phyloP scores from a whole-genome alignment of 495 filamentous ascomycete genomes.

The Saxophila tyrrhenica region DNA sequence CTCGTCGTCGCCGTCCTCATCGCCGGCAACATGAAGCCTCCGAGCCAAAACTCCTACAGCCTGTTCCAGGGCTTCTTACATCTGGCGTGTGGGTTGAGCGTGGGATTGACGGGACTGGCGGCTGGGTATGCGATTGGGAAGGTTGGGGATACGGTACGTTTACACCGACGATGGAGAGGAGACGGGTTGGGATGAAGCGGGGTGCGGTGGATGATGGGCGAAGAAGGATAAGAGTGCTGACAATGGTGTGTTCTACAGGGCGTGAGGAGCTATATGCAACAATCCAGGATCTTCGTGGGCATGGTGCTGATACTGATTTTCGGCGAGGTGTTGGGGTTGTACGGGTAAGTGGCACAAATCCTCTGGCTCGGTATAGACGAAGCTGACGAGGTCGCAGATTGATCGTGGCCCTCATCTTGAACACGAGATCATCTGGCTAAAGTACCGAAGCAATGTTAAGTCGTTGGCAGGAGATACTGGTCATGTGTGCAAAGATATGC shows the following conservation, averaged over 20 bases:
- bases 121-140: constrained; percentile 94
- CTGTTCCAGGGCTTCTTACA: constrained; percentile 92
- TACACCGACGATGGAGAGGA: background rate
- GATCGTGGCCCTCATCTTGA: constrained; percentile 35
- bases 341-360: constrained; percentile 54
- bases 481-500: background rate
- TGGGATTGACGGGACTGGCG: constrained; percentile 85
- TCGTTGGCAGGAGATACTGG: background rate
- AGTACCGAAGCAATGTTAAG: background rate
- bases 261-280: constrained; percentile 87
- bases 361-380: background rate
- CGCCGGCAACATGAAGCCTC: constrained; percentile 65
- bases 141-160: constrained; percentile 72
- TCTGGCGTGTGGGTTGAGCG: constrained; percentile 77
- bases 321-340: constrained; percentile 91
- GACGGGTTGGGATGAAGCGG: background rate
- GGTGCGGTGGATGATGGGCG: too few relatives aligned
- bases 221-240: background rate
- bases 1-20: constrained; percentile 95
- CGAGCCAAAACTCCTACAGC: constrained; percentile 50
- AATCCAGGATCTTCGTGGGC: constrained; percentile 90
- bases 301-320: constrained; percentile 99
- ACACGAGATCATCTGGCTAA: constrained; percentile 27
- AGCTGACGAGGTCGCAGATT: constrained; percentile 20
- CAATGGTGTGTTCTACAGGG: constrained; percentile 39